These are phyloP conservation scores for Papiliotrema nemorosa DNA, from an alignment of 1,284 basidiomycete genomes.

Conservation along the genomic window DNA sequence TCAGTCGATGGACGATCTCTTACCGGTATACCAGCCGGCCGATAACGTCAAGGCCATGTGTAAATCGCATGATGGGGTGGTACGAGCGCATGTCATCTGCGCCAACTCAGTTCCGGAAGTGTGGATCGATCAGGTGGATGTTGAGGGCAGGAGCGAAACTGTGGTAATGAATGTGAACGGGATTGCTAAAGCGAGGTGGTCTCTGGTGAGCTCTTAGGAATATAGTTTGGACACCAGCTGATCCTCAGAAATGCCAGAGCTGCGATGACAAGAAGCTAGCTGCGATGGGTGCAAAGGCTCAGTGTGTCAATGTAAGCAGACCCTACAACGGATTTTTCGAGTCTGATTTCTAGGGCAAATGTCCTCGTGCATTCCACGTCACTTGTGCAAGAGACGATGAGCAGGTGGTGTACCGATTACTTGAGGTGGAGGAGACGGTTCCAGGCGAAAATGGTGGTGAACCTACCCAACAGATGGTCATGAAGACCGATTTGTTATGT, in stretches of 20 bases:
- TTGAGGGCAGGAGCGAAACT: constrained; percentile 48
- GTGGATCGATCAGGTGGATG: constrained; percentile 63
- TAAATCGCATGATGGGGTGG: constrained; percentile 32
- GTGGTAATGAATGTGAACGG: constrained; percentile 66
- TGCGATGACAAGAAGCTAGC: constrained; percentile 68
- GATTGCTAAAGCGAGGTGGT: constrained; percentile 86
- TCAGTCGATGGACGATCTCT: constrained; percentile 56
- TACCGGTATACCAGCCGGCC: constrained; percentile 54
- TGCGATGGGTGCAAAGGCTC: constrained; percentile 81
- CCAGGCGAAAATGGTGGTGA: constrained; percentile 44
- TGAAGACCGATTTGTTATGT: constrained; percentile 70
- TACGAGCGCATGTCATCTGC: constrained; percentile 62
- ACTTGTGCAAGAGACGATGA: constrained; percentile 64
- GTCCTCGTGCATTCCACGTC: constrained; percentile 88
- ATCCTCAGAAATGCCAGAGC: constrained; percentile 74
- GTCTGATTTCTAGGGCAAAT: constrained; percentile 58
- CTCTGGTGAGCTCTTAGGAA: constrained; percentile 60
- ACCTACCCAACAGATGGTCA: constrained; percentile 64
- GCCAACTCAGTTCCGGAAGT: constrained; percentile 78
- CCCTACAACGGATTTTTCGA: background rate
- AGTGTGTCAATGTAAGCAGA: constrained; percentile 71
- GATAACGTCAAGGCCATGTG: constrained; percentile 19
- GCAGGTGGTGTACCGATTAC: constrained; percentile 20
- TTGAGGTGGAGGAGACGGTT: constrained; percentile 59
- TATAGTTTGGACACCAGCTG: constrained; percentile 3